phyloP scores from a whole-genome alignment of 352 stramenopile species.

The Pythium plurisporium region DNA sequence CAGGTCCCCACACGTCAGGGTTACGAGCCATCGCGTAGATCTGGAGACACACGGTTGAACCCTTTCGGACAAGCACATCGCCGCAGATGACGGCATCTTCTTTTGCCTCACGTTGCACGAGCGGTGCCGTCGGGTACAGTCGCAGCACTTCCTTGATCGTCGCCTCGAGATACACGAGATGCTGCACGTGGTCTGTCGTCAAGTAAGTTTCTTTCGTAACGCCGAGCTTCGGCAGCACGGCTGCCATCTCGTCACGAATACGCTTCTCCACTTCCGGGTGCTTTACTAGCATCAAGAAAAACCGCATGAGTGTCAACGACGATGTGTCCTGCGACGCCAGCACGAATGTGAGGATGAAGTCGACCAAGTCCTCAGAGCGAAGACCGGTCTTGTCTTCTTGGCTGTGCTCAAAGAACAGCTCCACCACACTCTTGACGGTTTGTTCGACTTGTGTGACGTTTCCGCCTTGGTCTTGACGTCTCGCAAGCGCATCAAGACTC shows the following conservation, averaged over 20 bases:
- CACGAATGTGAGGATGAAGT: slow-evolving; percentile 68
- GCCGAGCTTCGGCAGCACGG: slow-evolving; percentile 23
- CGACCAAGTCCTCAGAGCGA: neutral
- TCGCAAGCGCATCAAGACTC: slow-evolving; percentile 13
- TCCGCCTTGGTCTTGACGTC: slow-evolving; percentile 34
- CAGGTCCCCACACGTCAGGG: slow-evolving; percentile 12
- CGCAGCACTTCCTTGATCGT: slow-evolving; percentile 60
- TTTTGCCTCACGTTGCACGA: slow-evolving; percentile 48
- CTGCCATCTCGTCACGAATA: slow-evolving; percentile 42
- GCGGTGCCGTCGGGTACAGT: slow-evolving; percentile 52
- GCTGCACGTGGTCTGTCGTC: slow-evolving; percentile 42
- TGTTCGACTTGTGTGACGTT: slow-evolving; percentile 14
- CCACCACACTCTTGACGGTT: slow-evolving; percentile 12
- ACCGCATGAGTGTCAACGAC: slow-evolving; percentile 56
- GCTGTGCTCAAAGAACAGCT: neutral
- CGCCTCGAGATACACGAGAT: slow-evolving; percentile 56
- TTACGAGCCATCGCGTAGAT: slow-evolving; percentile 31
- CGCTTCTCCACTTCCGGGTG: slow-evolving; percentile 41
- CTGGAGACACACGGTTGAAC: neutral
- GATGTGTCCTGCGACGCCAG: slow-evolving; percentile 74
- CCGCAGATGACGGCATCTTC: slow-evolving; percentile 48
- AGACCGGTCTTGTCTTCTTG: neutral
- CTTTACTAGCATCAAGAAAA: slow-evolving; percentile 60
- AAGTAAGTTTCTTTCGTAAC: slow-evolving; percentile 23
- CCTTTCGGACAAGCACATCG: neutral